Conservation (phyloP, 2,329 filamentous ascomycete species). For the Balansia obtecta region DNA sequence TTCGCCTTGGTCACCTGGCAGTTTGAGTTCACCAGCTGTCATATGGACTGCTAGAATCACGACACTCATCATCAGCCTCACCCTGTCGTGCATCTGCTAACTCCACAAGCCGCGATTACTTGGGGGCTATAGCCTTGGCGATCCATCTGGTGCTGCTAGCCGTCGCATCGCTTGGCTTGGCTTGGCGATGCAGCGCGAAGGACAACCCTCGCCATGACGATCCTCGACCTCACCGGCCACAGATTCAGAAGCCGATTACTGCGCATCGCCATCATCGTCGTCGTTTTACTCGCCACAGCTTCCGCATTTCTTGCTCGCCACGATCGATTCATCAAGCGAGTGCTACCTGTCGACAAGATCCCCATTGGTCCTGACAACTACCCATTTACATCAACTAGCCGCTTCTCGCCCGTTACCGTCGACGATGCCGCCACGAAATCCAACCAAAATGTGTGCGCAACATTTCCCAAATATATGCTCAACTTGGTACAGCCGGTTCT, state of each 20-base stretch:
- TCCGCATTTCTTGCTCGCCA: background rate
- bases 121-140: too few relatives aligned
- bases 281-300: constrained; percentile 12
- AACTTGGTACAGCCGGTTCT: constrained; percentile 20
- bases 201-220: constrained; percentile 1
- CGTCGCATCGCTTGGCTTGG: constrained; percentile 6
- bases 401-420: constrained; percentile 18
- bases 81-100: too few relatives aligned
- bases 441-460: constrained; percentile 17
- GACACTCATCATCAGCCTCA: too few relatives aligned
- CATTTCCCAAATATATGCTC: constrained; percentile 20
- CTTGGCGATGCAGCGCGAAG: constrained; percentile 1
- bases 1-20: too few relatives aligned
- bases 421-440: constrained; percentile 13
- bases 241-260: constrained; percentile 20
- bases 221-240: constrained; percentile 5
- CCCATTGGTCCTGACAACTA: constrained; percentile 17
- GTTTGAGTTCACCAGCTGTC: too few relatives aligned
- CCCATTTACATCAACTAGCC: constrained; percentile 17
- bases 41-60: too few relatives aligned
- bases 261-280: constrained; percentile 15
- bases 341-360: constrained; percentile 10
- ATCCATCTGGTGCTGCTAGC: too few relatives aligned
- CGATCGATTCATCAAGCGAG: background rate
- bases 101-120: too few relatives aligned